Base-by-base conservation (phyloP, 163 green algal species). In the Scenedesmus sp. region DNA sequence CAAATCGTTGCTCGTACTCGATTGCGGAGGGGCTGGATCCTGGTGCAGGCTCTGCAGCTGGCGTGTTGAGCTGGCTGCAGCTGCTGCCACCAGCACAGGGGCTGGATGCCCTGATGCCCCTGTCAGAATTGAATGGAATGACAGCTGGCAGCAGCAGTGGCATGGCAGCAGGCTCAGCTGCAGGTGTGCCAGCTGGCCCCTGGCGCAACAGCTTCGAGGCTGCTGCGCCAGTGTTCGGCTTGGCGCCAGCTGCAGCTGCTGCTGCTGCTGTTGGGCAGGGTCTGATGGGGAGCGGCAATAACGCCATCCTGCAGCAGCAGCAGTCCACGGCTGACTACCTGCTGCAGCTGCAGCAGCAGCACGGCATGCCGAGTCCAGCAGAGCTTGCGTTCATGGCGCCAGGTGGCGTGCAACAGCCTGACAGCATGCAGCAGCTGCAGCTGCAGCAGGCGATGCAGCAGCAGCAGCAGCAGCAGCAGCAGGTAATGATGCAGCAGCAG, bases 41-140 rank as follows among this genome's bases (percentile, higher is more conserved):
- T 55, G 52, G 15, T 66, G 46, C 81, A 26, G 81, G 23, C 9
- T 66, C 15, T 12, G 23, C 15, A 26, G 81, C 81, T 86, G 82
- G 59, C 12, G 15, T 85, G 4, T 12, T 85, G 77, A 59, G 60
- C 16, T 62, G 77, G 77, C 77, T 85, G 77, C 77, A 85, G 46
- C 77, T 85, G 77, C 77, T 57, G 77, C 77, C 46, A 34, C 59
- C 59, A 70, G 82, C 82, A 13, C 70, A 79, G 23, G 70, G 70
- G 70, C 5, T 79, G 70, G 70, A 79, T 13, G 34, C 34, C 46
- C 70, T 52, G 70, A 23, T 15, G 70, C 5, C 1, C 23, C 70
- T 52, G 5, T 15, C 5, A 13, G 70, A 79, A 23, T 79, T 52
- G 23, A 79, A 23, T 23, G 52, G 23, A n/a, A 18, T 18, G 23